phyloP scores from a whole-genome alignment of 257 asterid species.

The Anisodus acutangulus region DNA sequence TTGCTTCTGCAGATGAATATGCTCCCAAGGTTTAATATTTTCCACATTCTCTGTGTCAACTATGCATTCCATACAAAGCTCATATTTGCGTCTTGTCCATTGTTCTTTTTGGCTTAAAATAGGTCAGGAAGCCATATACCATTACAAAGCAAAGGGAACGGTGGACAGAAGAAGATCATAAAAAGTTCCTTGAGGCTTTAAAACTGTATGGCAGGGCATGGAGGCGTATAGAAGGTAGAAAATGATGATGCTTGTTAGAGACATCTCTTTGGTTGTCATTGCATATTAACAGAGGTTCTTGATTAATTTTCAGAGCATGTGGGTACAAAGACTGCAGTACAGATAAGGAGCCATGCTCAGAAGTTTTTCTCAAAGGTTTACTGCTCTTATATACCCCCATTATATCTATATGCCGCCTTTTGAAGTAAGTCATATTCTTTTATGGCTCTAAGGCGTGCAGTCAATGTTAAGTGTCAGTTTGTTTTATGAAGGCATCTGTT shows the following conservation, averaged over 20 bases:
- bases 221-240: conserved; percentile 89
- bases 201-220: conserved; percentile 90
- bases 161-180: conserved; percentile 93
- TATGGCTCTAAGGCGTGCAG: conserved; percentile 58
- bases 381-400: conserved; percentile 56
- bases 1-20: conserved; percentile 50
- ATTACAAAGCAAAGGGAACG: conserved; percentile 90
- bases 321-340: conserved; percentile 94
- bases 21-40: conserved; percentile 62
- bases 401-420: conserved; percentile 50
- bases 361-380: conserved; percentile 93
- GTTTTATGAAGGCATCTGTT: conserved; percentile 18
- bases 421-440: conserved; percentile 56
- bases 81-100: background rate
- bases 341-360: conserved; percentile 97
- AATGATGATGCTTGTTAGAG: background rate
- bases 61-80: background rate
- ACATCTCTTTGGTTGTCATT: background rate
- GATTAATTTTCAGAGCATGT: conserved; percentile 65
- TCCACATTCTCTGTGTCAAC: conserved; percentile 16
- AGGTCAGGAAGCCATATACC: conserved; percentile 90
- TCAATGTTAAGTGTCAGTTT: background rate
- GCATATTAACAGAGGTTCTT: conserved; percentile 28
- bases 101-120: conserved; percentile 25
- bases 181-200: conserved; percentile 81